Base-by-base conservation (phyloP, 1,284 basidiomycete genomes). In the Trichosporon asahii region DNA sequence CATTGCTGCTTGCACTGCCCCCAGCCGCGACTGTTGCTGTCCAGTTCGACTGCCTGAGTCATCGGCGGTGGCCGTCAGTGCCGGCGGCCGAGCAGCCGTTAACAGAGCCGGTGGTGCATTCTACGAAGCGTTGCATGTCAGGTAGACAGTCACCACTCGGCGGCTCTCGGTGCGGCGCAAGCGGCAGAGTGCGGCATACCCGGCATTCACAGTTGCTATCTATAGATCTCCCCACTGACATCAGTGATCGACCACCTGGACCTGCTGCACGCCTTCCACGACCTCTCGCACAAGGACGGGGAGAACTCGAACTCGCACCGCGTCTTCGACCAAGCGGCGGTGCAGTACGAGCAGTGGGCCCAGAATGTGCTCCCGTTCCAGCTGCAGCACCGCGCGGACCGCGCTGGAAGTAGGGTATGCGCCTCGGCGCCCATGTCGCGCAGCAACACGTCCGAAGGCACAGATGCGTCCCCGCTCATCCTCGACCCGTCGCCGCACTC, bases 211-310 rank as follows among this genome's bases (percentile, higher is more conserved):
- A 14, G 11, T 3, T 7, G 9, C 35, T 37, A 37, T 37, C 35
- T 14, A 37, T 37, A 37, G 40, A 44, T 8, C n/a, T n/a, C 18
- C 18, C 21, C 9, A 18, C 49, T 53, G 49, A 53, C 21, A 23
- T n/a, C 68, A 77, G 76, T 70, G 3, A 65, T 57, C 64, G 75
- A 76, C 70, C 76, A 77, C 67, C 66, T 77, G 3, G 69, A 68
- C 3, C 66, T 77, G 31, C 70, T 77, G 12, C 31, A 55, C 11
- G 75, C 75, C 2, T 72, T 77, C 35, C 57, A 64, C n/a, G 29
- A 31, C 18, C 65, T 74, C 40, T 40, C 66, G 1, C 18, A 8
- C 1, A 29, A n/a, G 21, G 69, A 46, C 29, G 37, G 60, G 9
- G 31, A 33, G 7, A 9, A 9, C 7, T 70, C 11, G 0, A 14